phyloP scores from a whole-genome alignment of 768 basidiomycete species.

The Favolaschia claudopus region DNA sequence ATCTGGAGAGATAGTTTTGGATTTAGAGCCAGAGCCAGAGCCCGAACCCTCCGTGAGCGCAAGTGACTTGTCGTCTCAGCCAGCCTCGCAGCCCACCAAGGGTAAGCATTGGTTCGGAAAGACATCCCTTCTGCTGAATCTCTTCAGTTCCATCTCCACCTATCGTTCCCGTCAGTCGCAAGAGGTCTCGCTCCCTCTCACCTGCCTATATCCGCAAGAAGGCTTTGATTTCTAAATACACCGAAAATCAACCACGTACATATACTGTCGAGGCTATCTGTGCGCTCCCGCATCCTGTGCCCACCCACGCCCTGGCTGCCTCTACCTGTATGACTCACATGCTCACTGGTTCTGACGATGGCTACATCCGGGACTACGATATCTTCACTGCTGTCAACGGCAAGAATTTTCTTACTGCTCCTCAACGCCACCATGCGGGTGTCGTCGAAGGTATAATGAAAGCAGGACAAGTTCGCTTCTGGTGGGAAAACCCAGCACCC shows the following conservation, averaged over 20 bases:
- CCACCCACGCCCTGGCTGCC: constrained; percentile 87
- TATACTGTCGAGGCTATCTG: constrained; percentile 92
- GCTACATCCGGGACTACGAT: constrained; percentile 92
- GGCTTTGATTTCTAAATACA: constrained; percentile 45
- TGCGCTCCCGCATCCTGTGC: constrained; percentile 87
- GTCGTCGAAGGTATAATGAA: constrained; percentile 94
- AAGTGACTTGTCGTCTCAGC: constrained; percentile 29
- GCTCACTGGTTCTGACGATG: constrained; percentile 92
- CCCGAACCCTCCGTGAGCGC: constrained; percentile 32
- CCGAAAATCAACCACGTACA: constrained; percentile 56
- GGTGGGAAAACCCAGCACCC: constrained; percentile 85
- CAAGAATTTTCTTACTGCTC: constrained; percentile 85
- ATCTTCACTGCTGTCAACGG: constrained; percentile 90
- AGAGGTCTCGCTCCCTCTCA: constrained; percentile 54
- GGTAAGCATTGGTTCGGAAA: constrained; percentile 31
- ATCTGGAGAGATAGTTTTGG: constrained; percentile 35
- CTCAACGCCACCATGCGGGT: constrained; percentile 87
- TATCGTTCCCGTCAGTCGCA: constrained; percentile 43
- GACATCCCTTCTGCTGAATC: constrained; percentile 26
- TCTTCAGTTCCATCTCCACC: constrained; percentile 25
- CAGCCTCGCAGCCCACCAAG: constrained; percentile 42
- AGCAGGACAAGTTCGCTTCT: constrained; percentile 82
- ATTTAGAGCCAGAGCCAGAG: constrained; percentile 34
- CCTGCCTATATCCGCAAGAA: constrained; percentile 63
- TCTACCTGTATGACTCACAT: constrained; percentile 89